Evolutionary conservation across 371 early-diverging fungal genomes (phyloP).

Genomic region (Actinomortierella wolfii): DNA sequence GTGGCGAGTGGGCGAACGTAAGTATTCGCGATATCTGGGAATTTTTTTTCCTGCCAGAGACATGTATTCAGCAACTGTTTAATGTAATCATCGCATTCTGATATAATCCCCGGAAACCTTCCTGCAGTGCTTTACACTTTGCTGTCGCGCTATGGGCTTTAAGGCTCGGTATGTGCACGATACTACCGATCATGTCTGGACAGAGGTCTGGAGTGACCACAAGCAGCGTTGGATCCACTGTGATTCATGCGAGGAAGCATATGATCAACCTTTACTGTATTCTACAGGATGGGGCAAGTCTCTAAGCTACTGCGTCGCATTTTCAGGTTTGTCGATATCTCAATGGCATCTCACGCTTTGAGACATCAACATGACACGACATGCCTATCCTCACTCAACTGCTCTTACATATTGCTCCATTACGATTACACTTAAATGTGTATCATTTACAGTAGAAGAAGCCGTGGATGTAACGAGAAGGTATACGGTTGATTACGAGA

Average conservation of each 20-base stretch:
- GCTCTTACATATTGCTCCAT: neutral
- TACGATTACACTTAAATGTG: neutral
- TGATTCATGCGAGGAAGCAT: slow-evolving; percentile 73
- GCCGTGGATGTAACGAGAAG: slow-evolving; percentile 68
- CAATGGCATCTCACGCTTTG: slow-evolving; percentile 13
- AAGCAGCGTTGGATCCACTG: slow-evolving; percentile 72
- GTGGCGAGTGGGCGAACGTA: slow-evolving; percentile 84
- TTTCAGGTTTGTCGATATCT: slow-evolving; percentile 37
- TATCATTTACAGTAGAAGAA: slow-evolving; percentile 47
- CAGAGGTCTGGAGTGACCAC: slow-evolving; percentile 64
- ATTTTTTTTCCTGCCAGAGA: too few relatives aligned
- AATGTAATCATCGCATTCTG: neutral
- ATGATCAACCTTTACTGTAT: slow-evolving; percentile 67
- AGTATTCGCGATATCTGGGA: slow-evolving; percentile 6
- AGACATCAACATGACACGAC: neutral
- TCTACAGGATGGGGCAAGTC: slow-evolving; percentile 78
- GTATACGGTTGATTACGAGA: slow-evolving; percentile 54
- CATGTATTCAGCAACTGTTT: too few relatives aligned
- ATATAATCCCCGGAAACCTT: neutral
- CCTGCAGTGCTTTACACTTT: slow-evolving; percentile 65
- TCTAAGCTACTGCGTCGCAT: slow-evolving; percentile 64
- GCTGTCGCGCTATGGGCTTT: slow-evolving; percentile 66
- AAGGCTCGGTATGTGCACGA: slow-evolving; percentile 69
- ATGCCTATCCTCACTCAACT: too few relatives aligned
- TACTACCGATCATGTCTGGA: slow-evolving; percentile 73